phyloP scores from a whole-genome alignment of 176 grass and related monocot species.

The Cenchrus fungigraminus region DNA sequence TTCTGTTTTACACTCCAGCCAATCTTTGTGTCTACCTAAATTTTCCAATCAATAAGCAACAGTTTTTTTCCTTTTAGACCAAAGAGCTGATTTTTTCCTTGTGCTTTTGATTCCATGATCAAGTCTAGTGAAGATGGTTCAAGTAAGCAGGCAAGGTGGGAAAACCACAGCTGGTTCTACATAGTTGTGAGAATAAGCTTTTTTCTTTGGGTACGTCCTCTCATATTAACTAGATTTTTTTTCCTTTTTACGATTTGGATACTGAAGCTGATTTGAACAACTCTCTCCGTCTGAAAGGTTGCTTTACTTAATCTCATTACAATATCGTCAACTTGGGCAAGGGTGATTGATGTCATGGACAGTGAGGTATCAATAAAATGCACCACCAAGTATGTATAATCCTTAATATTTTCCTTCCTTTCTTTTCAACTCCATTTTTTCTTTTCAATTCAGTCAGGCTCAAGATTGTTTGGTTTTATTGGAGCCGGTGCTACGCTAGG shows the following conservation, averaged over 20 bases:
- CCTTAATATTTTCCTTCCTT: neutral
- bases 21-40: neutral
- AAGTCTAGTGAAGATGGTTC: slow-evolving; percentile 58
- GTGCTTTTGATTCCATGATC: neutral
- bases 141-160: slow-evolving; percentile 57
- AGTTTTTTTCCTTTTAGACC: neutral
- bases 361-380: slow-evolving; percentile 71
- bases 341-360: slow-evolving; percentile 95
- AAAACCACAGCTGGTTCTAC: slow-evolving; percentile 77
- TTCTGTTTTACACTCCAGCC: no score
- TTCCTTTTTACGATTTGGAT: neutral
- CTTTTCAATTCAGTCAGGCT: slow-evolving; percentile 88
- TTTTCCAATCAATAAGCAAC: neutral
- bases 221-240: neutral
- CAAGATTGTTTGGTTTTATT: slow-evolving; percentile 93
- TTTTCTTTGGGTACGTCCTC: slow-evolving; percentile 77
- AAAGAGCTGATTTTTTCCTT: neutral
- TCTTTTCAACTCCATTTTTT: slow-evolving; percentile 40
- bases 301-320: slow-evolving; percentile 95
- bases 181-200: slow-evolving; percentile 81
- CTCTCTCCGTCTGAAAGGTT: slow-evolving; percentile 64
- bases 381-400: neutral
- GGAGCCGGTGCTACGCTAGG: slow-evolving; percentile 93
- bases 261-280: neutral
- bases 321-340: slow-evolving; percentile 95